phyloP scores from a whole-genome alignment of 495 filamentous ascomycete genomes.

The Ramalina intermedia region DNA sequence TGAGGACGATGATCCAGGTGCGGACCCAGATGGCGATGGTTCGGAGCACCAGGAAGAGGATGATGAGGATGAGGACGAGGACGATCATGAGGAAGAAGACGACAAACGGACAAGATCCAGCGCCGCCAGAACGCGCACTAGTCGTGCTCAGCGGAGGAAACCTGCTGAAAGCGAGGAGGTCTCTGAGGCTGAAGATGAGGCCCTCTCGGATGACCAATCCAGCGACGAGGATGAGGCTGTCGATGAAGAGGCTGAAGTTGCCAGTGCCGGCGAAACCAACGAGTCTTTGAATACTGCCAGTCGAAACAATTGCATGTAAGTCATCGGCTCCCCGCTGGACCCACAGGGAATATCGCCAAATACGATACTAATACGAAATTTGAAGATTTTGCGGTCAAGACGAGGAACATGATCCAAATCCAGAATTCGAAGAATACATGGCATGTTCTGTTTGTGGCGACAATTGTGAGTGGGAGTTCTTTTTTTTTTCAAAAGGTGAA shows the following conservation, averaged over 20 bases:
- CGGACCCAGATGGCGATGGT: slow-evolving; percentile 29
- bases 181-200: slow-evolving; percentile 24
- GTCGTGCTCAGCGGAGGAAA: not conserved
- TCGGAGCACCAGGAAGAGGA: slow-evolving; percentile 12
- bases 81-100: slow-evolving; percentile 27
- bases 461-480: slow-evolving; percentile 53
- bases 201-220: slow-evolving; percentile 34
- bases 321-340: slow-evolving; percentile 12
- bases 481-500: slow-evolving; percentile 16
- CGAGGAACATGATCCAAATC: slow-evolving; percentile 73
- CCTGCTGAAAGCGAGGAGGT: slow-evolving; percentile 8
- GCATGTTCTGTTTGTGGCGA: slow-evolving; percentile 70
- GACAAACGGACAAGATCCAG: not conserved
- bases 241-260: slow-evolving; percentile 49
- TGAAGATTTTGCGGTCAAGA: slow-evolving; percentile 61
- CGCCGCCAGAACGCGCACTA: not conserved
- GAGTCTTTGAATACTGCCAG: slow-evolving; percentile 48
- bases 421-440: slow-evolving; percentile 78
- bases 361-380: not conserved
- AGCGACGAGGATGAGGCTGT: slow-evolving; percentile 53
- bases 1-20: slow-evolving; percentile 25
- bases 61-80: slow-evolving; percentile 27
- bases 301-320: slow-evolving; percentile 53
- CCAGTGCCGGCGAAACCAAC: slow-evolving; percentile 49
- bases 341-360: not conserved